Evolutionary conservation across 2,329 filamentous ascomycete genomes (phyloP), one percentile per base, ranked within the genome.

Genomic region (Sporothrix brunneoviolacea): DNA sequence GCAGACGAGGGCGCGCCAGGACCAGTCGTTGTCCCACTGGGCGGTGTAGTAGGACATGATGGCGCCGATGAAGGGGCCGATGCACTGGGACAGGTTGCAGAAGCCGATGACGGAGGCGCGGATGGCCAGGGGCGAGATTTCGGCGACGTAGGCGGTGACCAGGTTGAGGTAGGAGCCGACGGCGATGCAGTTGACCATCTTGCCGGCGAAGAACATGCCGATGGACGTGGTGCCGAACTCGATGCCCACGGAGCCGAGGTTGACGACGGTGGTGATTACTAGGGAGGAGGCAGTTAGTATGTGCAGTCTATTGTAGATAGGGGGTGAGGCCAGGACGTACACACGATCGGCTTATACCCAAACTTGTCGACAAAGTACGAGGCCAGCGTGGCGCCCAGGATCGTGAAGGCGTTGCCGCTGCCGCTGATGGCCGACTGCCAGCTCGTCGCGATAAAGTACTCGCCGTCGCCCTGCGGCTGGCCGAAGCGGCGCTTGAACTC

Each of bases 1-100:
- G 3, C 71, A 71, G 48, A 73, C 71, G 1, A 70, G 68, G n/a
- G 72, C 65, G 27, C 65, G 69, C 55, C 74, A 76, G 1, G 72
- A 72, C 73, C 73, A 76, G 51, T 74, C 65, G 36, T 65, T 68
- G 12, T 63, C 54, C 27, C 53, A 50, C 16, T 51, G 41, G 4
- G 55, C 55, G 15, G 51, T 56, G 18, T 51, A 44, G 43, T 62
- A 60, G 28, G 54, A 43, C 47, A 63, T 61, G 32, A 62, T 40
- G 9, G 58, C 54, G 5, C 48, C 53, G 12, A 56, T 41, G 3
- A 63, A 53, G 8, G 60, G 60, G 7, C 59, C 60, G 32, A n/a
- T n/a, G n/a, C n/a, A n/a, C n/a, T 50, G 46, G 6, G 41, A 16
- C 15, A 53, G 30, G 41, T 53, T 53, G 24, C 46, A 49, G 24